Percentiles rank a stretch among this genome's conserved stretches.
These are phyloP conservation scores for Aspergillus hancockii DNA, from an alignment of 495 filamentous ascomycete species.

Conservation along the genomic window DNA sequence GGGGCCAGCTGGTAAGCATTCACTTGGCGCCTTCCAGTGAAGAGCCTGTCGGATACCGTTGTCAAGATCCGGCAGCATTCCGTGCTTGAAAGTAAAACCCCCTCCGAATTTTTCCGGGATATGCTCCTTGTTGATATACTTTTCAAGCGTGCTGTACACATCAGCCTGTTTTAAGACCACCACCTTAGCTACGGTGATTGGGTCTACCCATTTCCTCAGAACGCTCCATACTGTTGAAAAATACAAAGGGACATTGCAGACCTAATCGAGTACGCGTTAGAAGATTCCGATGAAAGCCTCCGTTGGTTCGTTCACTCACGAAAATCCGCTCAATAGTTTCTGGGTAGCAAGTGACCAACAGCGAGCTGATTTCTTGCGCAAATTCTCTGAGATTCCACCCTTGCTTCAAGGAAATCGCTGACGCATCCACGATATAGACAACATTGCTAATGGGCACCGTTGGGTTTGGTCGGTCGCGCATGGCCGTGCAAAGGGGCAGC, in stretches of 20 bases:
- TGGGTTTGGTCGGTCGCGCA: constrained; percentile 15
- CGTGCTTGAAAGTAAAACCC: constrained; percentile 20
- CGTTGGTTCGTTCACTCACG: constrained; percentile 17
- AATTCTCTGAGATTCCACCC: constrained; percentile 29
- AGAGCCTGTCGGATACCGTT: constrained; percentile 16
- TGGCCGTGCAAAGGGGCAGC: constrained; percentile 33
- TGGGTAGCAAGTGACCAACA: constrained; percentile 34
- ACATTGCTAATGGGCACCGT: constrained; percentile 19
- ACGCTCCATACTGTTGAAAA: constrained; percentile 29
- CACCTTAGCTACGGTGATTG: constrained; percentile 31
- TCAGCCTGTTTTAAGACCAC: constrained; percentile 18
- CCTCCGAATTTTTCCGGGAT: constrained; percentile 30
- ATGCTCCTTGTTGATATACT: constrained; percentile 24
- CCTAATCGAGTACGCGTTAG: constrained; percentile 10
- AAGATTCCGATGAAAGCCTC: too few relatives aligned
- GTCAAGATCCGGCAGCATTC: constrained; percentile 28
- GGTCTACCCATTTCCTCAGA: constrained; percentile 29
- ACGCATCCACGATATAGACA: constrained; percentile 30
- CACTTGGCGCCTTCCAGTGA: constrained; percentile 7
- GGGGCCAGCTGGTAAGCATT: constrained; percentile 25
- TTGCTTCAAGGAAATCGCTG: constrained; percentile 25
- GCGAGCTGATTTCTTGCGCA: constrained; percentile 26
- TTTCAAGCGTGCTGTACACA: constrained; percentile 19
- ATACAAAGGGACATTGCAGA: constrained; percentile 31
- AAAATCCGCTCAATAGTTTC: constrained; percentile 31